Conservation (phyloP, 148 eudicot genomes). For the Fagopyrum homotropicum region DNA sequence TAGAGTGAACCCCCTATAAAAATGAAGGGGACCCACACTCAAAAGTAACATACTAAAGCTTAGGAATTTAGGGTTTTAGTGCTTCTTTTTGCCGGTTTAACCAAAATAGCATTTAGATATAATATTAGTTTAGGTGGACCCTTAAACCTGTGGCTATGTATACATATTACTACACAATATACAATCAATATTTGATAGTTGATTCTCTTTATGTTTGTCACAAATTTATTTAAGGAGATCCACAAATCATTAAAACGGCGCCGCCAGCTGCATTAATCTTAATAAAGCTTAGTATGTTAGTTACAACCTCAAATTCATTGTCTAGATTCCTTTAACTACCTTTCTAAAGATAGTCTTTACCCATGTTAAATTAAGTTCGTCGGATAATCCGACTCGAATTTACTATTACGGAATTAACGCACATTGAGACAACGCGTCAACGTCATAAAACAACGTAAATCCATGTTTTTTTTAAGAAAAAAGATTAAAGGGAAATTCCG, state of each 20-base stretch:
- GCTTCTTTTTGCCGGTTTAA: conserved; percentile 13
- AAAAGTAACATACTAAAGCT: not conserved
- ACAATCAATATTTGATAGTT: not conserved
- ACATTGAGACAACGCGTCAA: no score
- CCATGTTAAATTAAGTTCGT: no score
- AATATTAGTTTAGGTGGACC: conserved; percentile 1
- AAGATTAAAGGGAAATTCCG: no score
- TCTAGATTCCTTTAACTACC: not conserved
- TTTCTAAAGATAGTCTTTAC: not conserved
- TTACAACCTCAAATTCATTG: not conserved
- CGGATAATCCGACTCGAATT: no score
- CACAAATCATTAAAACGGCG: conserved; percentile 4
- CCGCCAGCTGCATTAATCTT: conserved; percentile 1
- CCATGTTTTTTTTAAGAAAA: no score
- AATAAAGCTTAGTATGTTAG: not conserved
- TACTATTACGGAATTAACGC: no score
- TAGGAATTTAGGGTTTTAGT: not conserved
- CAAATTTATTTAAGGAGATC: not conserved
- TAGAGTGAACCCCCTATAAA: not conserved
- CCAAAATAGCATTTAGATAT: not conserved
- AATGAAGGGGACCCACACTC: conserved; percentile 5
- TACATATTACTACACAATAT: not conserved
- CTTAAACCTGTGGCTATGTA: not conserved
- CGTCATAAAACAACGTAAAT: no score
- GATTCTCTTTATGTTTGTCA: not conserved